phyloP scores from a whole-genome alignment of 2,329 filamentous ascomycete species.

The Massarina eburnea region DNA sequence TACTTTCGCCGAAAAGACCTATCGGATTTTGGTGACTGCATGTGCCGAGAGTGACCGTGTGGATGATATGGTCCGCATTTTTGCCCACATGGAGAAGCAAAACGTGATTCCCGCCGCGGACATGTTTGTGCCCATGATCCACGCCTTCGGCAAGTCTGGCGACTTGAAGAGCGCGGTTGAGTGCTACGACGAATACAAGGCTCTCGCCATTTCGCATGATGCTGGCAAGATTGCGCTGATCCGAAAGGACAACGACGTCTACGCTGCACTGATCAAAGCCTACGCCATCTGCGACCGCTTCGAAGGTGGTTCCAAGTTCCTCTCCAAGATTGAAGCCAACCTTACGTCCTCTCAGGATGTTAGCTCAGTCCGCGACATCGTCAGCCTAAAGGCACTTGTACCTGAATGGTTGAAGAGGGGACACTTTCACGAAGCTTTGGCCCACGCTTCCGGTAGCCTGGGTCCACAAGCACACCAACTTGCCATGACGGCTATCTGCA shows the following conservation, averaged over 20 bases:
- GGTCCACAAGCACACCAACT: constrained; percentile 60
- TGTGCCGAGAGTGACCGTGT: constrained; percentile 81
- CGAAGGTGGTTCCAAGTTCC: constrained; percentile 81
- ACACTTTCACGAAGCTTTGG: constrained; percentile 71
- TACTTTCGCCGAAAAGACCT: constrained; percentile 77
- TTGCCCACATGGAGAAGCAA: constrained; percentile 84
- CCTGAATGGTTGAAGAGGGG: constrained; percentile 72
- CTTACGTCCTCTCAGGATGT: constrained; percentile 55
- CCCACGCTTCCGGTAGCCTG: constrained; percentile 67
- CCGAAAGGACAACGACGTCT: constrained; percentile 80
- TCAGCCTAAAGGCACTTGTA: constrained; percentile 75
- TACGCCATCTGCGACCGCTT: constrained; percentile 81
- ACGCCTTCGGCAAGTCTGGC: constrained; percentile 80
- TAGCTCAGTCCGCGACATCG: constrained; percentile 67
- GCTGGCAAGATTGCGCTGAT: constrained; percentile 68
- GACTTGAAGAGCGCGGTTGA: constrained; percentile 88
- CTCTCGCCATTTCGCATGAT: constrained; percentile 82
- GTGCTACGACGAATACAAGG: constrained; percentile 93
- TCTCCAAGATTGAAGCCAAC: constrained; percentile 71
- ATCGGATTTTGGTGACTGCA: constrained; percentile 80
- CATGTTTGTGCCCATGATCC: constrained; percentile 91
- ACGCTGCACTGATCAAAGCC: constrained; percentile 87
- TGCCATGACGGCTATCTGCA: constrained; percentile 73
- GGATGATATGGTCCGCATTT: constrained; percentile 86
- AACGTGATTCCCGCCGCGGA: constrained; percentile 74